These are phyloP conservation scores for Zopfochytrium polystomum DNA, from an alignment of 371 early-diverging fungal genomes.

Conservation along the genomic window DNA sequence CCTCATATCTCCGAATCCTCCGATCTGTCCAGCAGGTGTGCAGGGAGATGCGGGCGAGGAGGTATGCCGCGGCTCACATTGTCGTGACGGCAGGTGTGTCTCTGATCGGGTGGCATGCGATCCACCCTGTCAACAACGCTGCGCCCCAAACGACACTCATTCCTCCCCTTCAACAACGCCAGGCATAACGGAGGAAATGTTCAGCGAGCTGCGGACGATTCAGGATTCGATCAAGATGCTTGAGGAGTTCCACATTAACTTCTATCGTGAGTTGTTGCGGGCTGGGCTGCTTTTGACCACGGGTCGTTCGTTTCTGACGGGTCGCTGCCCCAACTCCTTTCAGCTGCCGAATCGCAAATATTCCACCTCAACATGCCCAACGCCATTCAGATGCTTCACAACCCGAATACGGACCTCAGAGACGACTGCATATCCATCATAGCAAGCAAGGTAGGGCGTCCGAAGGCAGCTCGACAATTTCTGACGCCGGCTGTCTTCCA, in stretches of 20 bases:
- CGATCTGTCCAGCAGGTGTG: background rate
- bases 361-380: slow-evolving; percentile 68
- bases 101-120: background rate
- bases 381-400: slow-evolving; percentile 52
- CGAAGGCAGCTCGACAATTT: background rate
- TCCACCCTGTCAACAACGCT: background rate
- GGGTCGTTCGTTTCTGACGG: background rate
- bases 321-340: background rate
- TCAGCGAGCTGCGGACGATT: background rate
- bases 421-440: slow-evolving; percentile 49
- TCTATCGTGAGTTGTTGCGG: background rate
- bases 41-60: background rate
- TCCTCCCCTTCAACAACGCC: background rate
- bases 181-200: background rate
- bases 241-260: background rate
- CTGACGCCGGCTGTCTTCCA: no score
- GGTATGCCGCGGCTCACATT: background rate
- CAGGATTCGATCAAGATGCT: background rate
- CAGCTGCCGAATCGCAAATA: slow-evolving; percentile 75
- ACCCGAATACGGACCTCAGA: slow-evolving; percentile 44
- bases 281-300: background rate
- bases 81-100: background rate
- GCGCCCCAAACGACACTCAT: no score
- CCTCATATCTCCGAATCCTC: background rate
- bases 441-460: slow-evolving; percentile 60